Base-by-base conservation (phyloP, 2,329 filamentous ascomycete species). In the Ophioceras dolichostomum region DNA sequence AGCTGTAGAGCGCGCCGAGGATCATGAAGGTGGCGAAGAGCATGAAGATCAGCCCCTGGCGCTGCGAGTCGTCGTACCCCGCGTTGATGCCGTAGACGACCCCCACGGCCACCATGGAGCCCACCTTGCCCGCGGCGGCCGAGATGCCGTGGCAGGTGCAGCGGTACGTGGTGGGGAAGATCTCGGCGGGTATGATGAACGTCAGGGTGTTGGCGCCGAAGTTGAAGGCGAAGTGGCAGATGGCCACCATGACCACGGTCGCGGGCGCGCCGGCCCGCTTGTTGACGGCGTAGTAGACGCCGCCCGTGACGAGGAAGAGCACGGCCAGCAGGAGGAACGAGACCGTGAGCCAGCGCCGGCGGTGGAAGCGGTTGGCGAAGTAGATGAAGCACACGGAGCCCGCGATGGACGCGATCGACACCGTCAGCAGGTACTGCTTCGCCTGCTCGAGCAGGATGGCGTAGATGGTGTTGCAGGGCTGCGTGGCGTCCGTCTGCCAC, bases 111-210 rank as follows among this genome's bases (percentile, higher is more conserved):
- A 69, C 52, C 36, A 77, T 65, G 40, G 68, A 70, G 18, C 72
- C 73, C 1, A 73, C 52, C 47, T 78, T 78, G 10, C 73, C 74
- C 1, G 67, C 65, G 0, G 73, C 73, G 0, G 74, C 73, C 0
- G 73, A 73, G 37, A 78, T 72, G 18, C 73, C 73, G 47, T 77
- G 73, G 41, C 72, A 77, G 0, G 73, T 75, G 36, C 67, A 74
- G 29, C 76, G 67, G 46, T 77, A 79, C 43, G 67, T 65, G 2
- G 75, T 79, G 0, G 73, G 74, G 49, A 80, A 81, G 30, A 76
- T 68, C 49, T 80, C 75, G 30, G 72, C 74, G 1, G 76, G 73
- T 13, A 79, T 68, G 38, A 79, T 70, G 47, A 79, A 78, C 0
- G 73, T 79, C 10, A 77, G 64, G 0, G 70, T 73, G 46, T 78